phyloP scores from a whole-genome alignment of 441 rosid genomes.

The Gossypium trilobum region DNA sequence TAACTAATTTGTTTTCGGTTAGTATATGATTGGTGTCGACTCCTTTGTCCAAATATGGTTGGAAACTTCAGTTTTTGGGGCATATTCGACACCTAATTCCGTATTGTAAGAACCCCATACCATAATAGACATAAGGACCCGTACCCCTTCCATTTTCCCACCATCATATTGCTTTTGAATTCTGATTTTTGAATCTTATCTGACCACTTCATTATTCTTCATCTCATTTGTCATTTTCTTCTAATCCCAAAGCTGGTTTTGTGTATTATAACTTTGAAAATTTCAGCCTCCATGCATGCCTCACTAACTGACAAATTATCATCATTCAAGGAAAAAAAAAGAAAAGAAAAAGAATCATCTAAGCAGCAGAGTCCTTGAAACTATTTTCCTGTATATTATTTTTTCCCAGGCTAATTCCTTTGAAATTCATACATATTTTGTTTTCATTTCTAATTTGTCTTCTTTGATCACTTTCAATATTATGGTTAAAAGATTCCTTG shows the following conservation, averaged over 20 bases:
- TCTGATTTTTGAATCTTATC: background rate
- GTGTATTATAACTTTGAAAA: background rate
- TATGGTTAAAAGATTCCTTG: constrained; percentile 18
- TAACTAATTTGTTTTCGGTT: constrained; percentile 17
- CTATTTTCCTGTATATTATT: constrained; percentile 10
- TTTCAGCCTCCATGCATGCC: background rate
- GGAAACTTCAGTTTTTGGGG: constrained; percentile 44
- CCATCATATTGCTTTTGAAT: background rate
- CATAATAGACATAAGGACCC: background rate
- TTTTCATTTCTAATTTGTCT: constrained; percentile 26
- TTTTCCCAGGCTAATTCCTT: constrained; percentile 21
- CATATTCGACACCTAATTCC: background rate
- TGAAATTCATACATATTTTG: constrained; percentile 13
- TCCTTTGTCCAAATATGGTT: constrained; percentile 65
- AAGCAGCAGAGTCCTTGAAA: constrained; percentile 6
- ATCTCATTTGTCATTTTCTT: constrained; percentile 12
- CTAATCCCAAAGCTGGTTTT: background rate
- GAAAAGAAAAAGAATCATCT: constrained; percentile 1
- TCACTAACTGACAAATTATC: background rate
- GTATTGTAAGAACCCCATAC: background rate
- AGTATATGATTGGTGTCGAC: constrained; percentile 84
- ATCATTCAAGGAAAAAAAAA: background rate
- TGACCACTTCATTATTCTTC: background rate
- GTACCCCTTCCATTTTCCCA: background rate
- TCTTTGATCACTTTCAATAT: constrained; percentile 6